These are phyloP conservation scores for Fusarium vanettenii DNA, from an alignment of 2,329 filamentous ascomycete genomes.

Conservation along the genomic window DNA sequence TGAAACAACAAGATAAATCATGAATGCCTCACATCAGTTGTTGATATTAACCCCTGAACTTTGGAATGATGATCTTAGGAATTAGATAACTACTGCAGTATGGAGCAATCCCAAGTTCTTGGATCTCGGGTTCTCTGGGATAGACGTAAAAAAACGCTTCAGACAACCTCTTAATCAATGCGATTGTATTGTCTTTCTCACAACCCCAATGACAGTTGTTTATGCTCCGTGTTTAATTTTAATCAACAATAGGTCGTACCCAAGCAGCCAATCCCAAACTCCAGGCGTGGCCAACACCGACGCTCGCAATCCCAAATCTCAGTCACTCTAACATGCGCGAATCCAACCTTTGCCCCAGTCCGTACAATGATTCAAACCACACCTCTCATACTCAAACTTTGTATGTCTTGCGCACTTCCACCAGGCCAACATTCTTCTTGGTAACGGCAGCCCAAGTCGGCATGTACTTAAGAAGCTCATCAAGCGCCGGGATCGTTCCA, in stretches of 20 bases:
- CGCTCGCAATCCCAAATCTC: not conserved
- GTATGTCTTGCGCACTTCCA: conserved; percentile 80
- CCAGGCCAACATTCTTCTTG: conserved; percentile 81
- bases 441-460: conserved; percentile 84
- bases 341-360: not conserved
- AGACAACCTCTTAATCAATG: not conserved
- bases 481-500: conserved; percentile 82
- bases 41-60: not conserved
- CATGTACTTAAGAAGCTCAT: conserved; percentile 80
- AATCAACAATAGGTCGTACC: conserved; percentile 17
- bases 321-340: conserved; percentile 17
- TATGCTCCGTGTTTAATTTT: conserved; percentile 22
- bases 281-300: conserved; percentile 26
- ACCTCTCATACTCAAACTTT: conserved; percentile 10
- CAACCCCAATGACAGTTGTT: conserved; percentile 11
- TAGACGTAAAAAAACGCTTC: not conserved
- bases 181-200: not conserved
- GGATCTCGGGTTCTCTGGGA: not conserved
- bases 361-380: not conserved
- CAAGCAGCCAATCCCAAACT: conserved; percentile 22
- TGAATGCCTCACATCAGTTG: not conserved
- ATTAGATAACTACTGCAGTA: too few species aligned
- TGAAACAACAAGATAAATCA: not conserved
- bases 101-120: not conserved
- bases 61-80: not conserved